Percentiles rank a stretch among this genome's conserved stretches.
phyloP scores from a whole-genome alignment of 1,139 yeast species.

The Tardiomyces digboiensis region DNA sequence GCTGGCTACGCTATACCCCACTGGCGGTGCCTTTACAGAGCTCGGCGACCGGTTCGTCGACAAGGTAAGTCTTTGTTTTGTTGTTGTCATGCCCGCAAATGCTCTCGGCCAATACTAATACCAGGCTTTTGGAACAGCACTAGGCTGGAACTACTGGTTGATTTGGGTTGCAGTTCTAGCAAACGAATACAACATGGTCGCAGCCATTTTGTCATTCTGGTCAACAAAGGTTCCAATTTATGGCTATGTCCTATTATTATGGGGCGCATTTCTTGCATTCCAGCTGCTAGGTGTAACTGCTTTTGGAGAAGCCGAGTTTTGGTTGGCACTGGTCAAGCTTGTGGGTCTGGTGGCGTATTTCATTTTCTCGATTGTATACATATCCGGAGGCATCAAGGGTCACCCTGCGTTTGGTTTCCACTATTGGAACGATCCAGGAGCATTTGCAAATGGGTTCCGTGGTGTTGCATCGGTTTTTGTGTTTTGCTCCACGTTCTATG shows the following conservation, averaged over 20 bases:
- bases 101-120: no score
- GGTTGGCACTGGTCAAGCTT: constrained; percentile 51
- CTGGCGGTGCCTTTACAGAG: constrained; percentile 53
- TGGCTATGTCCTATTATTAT: constrained; percentile 47
- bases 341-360: constrained; percentile 48
- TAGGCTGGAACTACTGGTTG: constrained; percentile 56
- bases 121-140: constrained; percentile 52
- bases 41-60: constrained; percentile 50
- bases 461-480: constrained; percentile 66
- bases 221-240: constrained; percentile 51
- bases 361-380: constrained; percentile 47
- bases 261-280: constrained; percentile 44
- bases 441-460: constrained; percentile 53
- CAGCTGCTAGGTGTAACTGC: constrained; percentile 48
- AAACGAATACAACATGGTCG: constrained; percentile 48
- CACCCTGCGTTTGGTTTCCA: constrained; percentile 27
- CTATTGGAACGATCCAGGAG: constrained; percentile 94
- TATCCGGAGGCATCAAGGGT: constrained; percentile 48
- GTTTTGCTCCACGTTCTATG: constrained; percentile 54
- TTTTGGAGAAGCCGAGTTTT: constrained; percentile 62
- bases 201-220: constrained; percentile 48
- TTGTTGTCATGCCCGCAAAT: no score
- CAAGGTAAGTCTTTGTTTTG: no score
- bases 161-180: constrained; percentile 54
- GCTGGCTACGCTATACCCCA: constrained; percentile 52